phyloP scores from a whole-genome alignment of 2,329 filamentous ascomycete species.

The Beauveria asiatica region DNA sequence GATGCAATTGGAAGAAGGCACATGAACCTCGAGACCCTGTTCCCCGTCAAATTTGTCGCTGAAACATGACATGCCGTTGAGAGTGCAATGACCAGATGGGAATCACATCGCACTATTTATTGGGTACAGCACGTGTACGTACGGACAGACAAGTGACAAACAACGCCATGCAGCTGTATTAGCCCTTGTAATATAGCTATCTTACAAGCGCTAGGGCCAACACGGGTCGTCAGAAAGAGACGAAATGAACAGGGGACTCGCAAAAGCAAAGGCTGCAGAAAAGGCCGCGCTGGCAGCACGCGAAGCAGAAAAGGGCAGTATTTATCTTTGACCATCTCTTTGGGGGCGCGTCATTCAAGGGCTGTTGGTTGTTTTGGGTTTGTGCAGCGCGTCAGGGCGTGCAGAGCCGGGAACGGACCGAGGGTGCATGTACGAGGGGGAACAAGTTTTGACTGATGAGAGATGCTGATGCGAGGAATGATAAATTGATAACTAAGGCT shows the following conservation, averaged over 20 bases:
- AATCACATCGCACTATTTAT: no score
- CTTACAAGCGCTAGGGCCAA: no score
- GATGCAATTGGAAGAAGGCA: neutral
- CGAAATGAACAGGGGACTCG: neutral
- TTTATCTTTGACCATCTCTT: neutral
- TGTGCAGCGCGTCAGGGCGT: neutral
- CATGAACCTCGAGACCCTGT: neutral
- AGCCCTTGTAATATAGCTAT: no score
- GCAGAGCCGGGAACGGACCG: neutral
- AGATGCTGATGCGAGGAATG: neutral
- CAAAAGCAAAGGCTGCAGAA: neutral
- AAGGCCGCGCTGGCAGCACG: neutral
- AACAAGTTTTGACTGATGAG: neutral
- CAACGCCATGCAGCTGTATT: no score
- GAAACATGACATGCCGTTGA: neutral
- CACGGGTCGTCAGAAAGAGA: neutral
- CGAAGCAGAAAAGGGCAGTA: neutral
- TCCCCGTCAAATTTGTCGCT: neutral
- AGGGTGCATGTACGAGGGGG: neutral
- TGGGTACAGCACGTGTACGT: no score
- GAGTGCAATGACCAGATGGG: no score
- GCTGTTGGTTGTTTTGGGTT: neutral
- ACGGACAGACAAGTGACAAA: no score
- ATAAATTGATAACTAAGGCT: neutral
- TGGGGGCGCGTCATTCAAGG: neutral